These are phyloP conservation scores for Pholiota adiposa DNA, from an alignment of 1,284 basidiomycete genomes.

Conservation along the genomic window DNA sequence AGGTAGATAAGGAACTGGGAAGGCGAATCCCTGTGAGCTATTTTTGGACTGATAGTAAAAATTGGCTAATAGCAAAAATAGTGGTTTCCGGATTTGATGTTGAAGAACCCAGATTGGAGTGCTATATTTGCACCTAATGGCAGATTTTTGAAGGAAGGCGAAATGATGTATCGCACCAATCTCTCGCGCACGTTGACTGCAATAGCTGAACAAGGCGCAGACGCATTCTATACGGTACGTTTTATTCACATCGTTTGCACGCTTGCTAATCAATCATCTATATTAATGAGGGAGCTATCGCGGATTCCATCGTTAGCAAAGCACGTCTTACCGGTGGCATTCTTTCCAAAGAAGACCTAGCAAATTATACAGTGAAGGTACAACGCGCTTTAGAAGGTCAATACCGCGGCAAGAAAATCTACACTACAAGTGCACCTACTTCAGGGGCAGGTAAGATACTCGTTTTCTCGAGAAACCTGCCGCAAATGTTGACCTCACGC, in stretches of 20 bases:
- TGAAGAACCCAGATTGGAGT: constrained; percentile 78
- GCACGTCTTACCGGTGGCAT: constrained; percentile 78
- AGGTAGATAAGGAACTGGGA: constrained; percentile 75
- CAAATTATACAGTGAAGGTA: constrained; percentile 73
- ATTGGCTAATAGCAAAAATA: constrained; percentile 29
- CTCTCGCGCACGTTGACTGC: constrained; percentile 68
- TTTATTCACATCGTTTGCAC: constrained; percentile 8
- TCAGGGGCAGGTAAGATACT: constrained; percentile 63
- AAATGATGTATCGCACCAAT: constrained; percentile 71
- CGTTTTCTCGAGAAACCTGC: background rate
- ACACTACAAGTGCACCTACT: constrained; percentile 84
- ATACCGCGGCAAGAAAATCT: constrained; percentile 80
- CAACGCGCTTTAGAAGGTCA: constrained; percentile 75
- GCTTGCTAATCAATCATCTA: constrained; percentile 1
- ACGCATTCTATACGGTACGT: constrained; percentile 74
- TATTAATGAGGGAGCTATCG: constrained; percentile 67
- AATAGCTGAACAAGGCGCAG: constrained; percentile 71
- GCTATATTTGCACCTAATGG: constrained; percentile 84
- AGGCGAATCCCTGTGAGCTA: constrained; percentile 67
- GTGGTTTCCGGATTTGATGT: constrained; percentile 67
- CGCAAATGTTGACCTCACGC: background rate
- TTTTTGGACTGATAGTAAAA: constrained; percentile 4
- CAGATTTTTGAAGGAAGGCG: constrained; percentile 71
- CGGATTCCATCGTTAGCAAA: constrained; percentile 73
- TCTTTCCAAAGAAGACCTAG: constrained; percentile 72